Conservation (phyloP, 345 rosid genomes). For the Populus pruinosa region DNA sequence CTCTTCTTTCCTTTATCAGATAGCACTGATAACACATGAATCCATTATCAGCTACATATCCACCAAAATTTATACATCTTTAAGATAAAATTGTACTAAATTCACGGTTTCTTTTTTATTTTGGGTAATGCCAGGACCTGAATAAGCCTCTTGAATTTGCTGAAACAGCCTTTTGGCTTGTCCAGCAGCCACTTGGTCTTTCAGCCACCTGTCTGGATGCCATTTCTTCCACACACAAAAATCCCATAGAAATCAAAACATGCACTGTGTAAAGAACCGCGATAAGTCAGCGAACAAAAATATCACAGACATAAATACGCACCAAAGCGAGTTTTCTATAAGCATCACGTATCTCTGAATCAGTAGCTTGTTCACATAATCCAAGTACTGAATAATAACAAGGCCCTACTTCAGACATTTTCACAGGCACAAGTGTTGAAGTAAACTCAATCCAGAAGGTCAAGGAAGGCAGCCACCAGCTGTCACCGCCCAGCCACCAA, state of each 20-base stretch:
- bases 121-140: slow-evolving; percentile 11
- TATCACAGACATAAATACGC: not conserved
- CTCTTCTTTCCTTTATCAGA: slow-evolving; percentile 26
- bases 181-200: slow-evolving; percentile 19
- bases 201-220: slow-evolving; percentile 43
- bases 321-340: slow-evolving; percentile 38
- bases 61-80: too few species aligned
- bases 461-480: too few species aligned
- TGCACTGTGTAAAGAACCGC: too few species aligned
- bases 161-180: slow-evolving; percentile 39
- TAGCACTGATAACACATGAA: slow-evolving; percentile 16
- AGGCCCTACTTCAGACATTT: not conserved
- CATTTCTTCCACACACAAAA: slow-evolving; percentile 30
- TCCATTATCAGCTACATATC: too few species aligned
- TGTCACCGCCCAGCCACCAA: too few species aligned
- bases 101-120: too few species aligned
- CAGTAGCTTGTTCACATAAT: slow-evolving; percentile 28
- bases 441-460: too few species aligned
- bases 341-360: slow-evolving; percentile 33
- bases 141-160: slow-evolving; percentile 44
- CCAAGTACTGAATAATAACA: slow-evolving; percentile 37
- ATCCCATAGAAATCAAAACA: too few species aligned
- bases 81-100: too few species aligned
- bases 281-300: too few species aligned
- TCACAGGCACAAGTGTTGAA: too few species aligned